These are phyloP conservation scores for Brassica balearica DNA, from an alignment of 441 rosid genomes.

Conservation along the genomic window DNA sequence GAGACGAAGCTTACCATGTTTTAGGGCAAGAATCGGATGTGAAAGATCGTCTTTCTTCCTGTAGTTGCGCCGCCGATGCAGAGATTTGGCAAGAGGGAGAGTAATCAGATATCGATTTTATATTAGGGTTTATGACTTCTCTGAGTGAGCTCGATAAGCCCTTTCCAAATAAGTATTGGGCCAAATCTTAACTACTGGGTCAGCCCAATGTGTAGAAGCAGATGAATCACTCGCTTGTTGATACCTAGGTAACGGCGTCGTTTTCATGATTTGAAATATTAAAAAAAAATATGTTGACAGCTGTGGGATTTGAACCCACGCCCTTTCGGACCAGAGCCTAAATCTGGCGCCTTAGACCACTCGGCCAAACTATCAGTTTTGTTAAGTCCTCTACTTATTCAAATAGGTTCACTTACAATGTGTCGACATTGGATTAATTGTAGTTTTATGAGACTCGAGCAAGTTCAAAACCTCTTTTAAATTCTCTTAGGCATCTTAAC, in stretches of 20 bases:
- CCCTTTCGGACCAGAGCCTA: conserved; percentile 99
- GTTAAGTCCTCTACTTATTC: no score
- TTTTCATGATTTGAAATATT: neutral
- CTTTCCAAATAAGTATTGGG: neutral
- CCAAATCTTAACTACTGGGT: neutral
- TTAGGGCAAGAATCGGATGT: neutral
- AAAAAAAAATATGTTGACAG: conserved; percentile 56
- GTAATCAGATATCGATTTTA: neutral
- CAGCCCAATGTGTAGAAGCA: neutral
- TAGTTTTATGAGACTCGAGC: conserved; percentile 48
- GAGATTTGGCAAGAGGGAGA: neutral
- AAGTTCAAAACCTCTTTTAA: conserved; percentile 68
- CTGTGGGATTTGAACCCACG: conserved; percentile 99
- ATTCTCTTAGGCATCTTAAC: conserved; percentile 50
- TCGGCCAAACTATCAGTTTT: conserved; percentile 92
- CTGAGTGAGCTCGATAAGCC: neutral
- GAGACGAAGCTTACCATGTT: neutral
- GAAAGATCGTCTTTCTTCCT: neutral
- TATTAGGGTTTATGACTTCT: neutral
- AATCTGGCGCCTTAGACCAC: conserved; percentile 99
- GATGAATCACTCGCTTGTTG: neutral
- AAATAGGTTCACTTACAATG: neutral
- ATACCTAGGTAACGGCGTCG: neutral
- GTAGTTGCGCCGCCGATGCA: neutral
- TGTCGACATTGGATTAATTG: neutral